Evolutionary conservation across 2,329 filamentous ascomycete species (phyloP), one percentile per base, ranked within the genome.

Genomic region (Orbilia brochopaga): DNA sequence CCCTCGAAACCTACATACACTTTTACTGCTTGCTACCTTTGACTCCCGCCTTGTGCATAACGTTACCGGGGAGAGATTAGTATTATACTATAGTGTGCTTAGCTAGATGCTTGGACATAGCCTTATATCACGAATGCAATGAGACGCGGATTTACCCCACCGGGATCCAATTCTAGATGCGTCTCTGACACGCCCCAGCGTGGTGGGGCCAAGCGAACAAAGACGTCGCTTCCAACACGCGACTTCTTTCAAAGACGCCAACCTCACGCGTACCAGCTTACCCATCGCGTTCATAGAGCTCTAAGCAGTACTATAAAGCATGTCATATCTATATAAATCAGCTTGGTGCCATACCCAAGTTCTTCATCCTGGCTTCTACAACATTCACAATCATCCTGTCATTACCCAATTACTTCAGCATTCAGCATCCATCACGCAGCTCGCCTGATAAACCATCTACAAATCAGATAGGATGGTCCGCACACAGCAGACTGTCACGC

Each of bases 81-180:
- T 32, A 32, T 32, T 21, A 27, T 54, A 24, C 48, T 48, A 48
- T 69, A 61, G 64, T 58, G 50, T 59, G 58, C 56, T 70, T 63
- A 70, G 58, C 59, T 70, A 69, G 64, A 69, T 62, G 58, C 58
- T 58, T 59, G 58, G 65, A 70, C 62, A 63, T 70, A 70, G 54
- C 53, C 63, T 63, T 53, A 35, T 58, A 42, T 67, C 19, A 69
- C 65, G 65, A n/a, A n/a, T n/a, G n/a, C n/a, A 70, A 70, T 63
- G 65, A 63, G 54, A 69, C 52, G 15, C 19, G 51, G 64, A 62
- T 44, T 44, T 52, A 44, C 37, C 24, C 50, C 46, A 46, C 46
- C 60, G 54, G 24, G 48, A 15, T 44, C 11, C 40, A 15, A 44
- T 15, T 44, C 13, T 15, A 44, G 40, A 15, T 44, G 3, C 17